Evolutionary conservation across 768 basidiomycete species (phyloP).

Genomic region (Sarcodon aspratus): DNA sequence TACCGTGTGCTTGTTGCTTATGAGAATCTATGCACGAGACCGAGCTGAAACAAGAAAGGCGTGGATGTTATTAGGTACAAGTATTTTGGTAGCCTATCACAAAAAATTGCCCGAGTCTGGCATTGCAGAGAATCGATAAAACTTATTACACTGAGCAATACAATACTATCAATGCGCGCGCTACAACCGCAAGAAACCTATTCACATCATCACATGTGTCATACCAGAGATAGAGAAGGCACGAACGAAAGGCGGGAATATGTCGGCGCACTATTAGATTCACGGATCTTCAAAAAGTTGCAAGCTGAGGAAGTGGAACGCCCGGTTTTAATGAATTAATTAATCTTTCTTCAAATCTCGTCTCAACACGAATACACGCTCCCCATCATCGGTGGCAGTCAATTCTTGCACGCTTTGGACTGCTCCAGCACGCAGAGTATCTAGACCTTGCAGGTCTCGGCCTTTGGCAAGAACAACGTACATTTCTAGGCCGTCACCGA

Average conservation of each 20-base stretch:
- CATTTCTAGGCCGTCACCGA: conserved; percentile 93
- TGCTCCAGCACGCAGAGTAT: conserved; percentile 30
- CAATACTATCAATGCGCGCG: no score
- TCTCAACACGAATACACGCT: conserved; percentile 66
- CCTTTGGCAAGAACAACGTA: conserved; percentile 74
- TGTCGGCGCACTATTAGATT: no score
- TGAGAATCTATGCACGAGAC: no score
- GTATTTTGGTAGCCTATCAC: no score
- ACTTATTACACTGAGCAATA: no score
- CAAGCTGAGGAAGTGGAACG: background rate
- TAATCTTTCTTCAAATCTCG: conserved; percentile 81
- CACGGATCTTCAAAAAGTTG: background rate
- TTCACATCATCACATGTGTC: no score
- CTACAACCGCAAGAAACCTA: no score
- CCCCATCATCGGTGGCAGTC: conserved; percentile 47
- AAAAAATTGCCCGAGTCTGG: no score
- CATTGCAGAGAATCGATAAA: no score
- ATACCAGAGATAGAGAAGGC: conserved; percentile 1
- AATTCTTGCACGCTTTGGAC: conserved; percentile 39
- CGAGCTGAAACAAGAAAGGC: no score
- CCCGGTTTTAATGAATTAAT: background rate
- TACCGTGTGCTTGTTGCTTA: no score
- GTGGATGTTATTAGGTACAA: no score
- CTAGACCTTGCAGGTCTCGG: conserved; percentile 47
- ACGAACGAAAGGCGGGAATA: background rate